These are phyloP conservation scores for Backusella circina DNA, from an alignment of 192 early-diverging fungal genomes.

Conservation along the genomic window DNA sequence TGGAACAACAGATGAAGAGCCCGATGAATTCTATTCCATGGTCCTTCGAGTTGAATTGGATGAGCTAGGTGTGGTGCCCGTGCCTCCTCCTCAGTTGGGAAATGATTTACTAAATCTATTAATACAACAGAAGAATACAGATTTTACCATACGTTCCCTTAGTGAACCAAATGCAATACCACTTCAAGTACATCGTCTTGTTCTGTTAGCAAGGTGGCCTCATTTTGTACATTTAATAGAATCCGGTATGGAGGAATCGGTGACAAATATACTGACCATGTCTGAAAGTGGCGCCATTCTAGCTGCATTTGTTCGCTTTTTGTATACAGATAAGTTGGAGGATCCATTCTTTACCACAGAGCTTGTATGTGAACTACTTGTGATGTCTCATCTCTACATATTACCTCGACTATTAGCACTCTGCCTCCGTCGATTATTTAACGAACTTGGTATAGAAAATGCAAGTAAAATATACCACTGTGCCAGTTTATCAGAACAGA, in stretches of 20 bases:
- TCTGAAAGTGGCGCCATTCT: constrained; percentile 50
- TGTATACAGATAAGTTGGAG: constrained; percentile 56
- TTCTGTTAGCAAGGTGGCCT: constrained; percentile 61
- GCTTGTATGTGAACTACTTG: constrained; percentile 48
- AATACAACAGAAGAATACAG: constrained; percentile 10
- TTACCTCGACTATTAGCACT: constrained; percentile 50
- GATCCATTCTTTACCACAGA: constrained; percentile 30
- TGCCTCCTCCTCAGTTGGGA: constrained; percentile 47
- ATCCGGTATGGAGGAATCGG: constrained; percentile 59
- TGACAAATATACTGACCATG: constrained; percentile 38
- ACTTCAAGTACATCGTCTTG: constrained; percentile 54
- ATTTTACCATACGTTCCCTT: constrained; percentile 48
- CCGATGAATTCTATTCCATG: constrained; percentile 54
- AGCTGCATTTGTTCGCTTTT: constrained; percentile 47
- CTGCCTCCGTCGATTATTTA: constrained; percentile 42
- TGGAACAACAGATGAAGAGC: constrained; percentile 46
- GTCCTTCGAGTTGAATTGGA: constrained; percentile 55
- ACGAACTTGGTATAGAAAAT: constrained; percentile 47
- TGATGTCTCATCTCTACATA: constrained; percentile 60
- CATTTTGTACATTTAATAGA: constrained; percentile 55
- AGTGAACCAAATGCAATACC: constrained; percentile 26
- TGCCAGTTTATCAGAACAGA: constrained; percentile 48
- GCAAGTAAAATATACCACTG: constrained; percentile 53
- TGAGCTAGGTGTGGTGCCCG: constrained; percentile 47
- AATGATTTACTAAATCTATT: constrained; percentile 46